Base-by-base conservation (phyloP, 768 basidiomycete genomes). In the Leccinum sublutescens region DNA sequence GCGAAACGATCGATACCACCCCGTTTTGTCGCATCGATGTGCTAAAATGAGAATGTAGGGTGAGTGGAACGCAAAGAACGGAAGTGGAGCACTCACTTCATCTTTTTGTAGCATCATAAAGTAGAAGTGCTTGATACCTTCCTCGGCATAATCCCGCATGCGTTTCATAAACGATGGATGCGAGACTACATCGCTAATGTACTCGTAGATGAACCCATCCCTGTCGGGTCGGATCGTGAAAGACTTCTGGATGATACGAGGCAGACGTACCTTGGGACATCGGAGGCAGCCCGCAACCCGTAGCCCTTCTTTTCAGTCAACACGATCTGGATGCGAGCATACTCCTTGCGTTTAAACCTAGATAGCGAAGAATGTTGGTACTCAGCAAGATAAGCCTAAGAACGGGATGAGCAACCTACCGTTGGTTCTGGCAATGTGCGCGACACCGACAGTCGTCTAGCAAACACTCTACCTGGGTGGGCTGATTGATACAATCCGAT, bases 31-130 rank as follows among this genome's bases (percentile, higher is more conserved):
- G 97, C 97, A 73, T 99, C 96, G 68, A 99, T 95, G 75, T 91
- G 98, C 95, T 95, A 23, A 17, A 23, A 33, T 55, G 50, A 48
- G 31, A 5, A 52, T 45, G 19, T 7, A 38, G 23, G 23, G 23
- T 61, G 29, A 53, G 59, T 9, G 17, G n/a, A 45, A 52, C 47
- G 52, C 21, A 36, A 49, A 31, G 8, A 45, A 59, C 1, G 27
- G 47, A 12, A 57, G 54, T 8, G 21, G 14, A 11, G 17, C 17
- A 74, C 85, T 56, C 64, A 94, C 95, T 83, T 98, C 95, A 65
- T 96, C 95, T 70, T 92, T 94, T 76, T 99, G 96, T 59, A 99
- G 75, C 91, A 96, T 95, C 97, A 98, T 99, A 72, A 99, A 99
- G 77, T 98, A 99, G 67, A 98, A 99, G 73, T 98, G 97, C 55